These are phyloP conservation scores for Vitis vinifera DNA, from an alignment of 164 flowering plant species.

Conservation along the genomic window DNA sequence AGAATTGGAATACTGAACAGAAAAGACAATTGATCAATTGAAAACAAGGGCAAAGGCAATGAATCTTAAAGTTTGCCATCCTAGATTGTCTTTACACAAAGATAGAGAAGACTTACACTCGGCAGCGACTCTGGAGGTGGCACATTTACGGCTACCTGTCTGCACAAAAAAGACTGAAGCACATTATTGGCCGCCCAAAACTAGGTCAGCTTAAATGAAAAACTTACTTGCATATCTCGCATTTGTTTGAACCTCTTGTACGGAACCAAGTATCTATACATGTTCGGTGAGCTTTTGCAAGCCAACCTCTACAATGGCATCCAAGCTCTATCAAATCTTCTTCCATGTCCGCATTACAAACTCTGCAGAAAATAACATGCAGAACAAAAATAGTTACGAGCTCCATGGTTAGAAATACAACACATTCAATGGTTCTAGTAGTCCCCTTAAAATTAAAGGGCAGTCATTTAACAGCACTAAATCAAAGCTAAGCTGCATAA, in stretches of 20 bases:
- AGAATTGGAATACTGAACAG: no score
- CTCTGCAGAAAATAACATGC: constrained; percentile 31
- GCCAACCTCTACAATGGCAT: constrained; percentile 77
- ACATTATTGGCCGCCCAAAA: constrained; percentile 5
- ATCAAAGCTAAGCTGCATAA: no score
- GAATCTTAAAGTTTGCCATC: background rate
- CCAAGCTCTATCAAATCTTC: constrained; percentile 70
- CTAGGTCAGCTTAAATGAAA: background rate
- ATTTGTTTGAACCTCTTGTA: constrained; percentile 71
- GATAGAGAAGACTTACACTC: constrained; percentile 40
- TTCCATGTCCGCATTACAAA: constrained; percentile 72
- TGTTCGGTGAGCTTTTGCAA: constrained; percentile 68
- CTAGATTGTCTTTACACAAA: background rate
- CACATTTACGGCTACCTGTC: constrained; percentile 64
- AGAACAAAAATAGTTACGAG: no score
- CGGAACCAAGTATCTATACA: constrained; percentile 77
- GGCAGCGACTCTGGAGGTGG: constrained; percentile 61
- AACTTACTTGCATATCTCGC: constrained; percentile 88
- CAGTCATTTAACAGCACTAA: no score
- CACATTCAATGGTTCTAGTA: no score
- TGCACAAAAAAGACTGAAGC: constrained; percentile 25
- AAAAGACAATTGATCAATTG: background rate
- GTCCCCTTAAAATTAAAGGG: no score
- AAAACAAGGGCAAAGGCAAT: background rate
- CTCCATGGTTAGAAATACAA: no score